phyloP scores from a whole-genome alignment of 2,329 filamentous ascomycete genomes.

The Fusarium subglutinans region DNA sequence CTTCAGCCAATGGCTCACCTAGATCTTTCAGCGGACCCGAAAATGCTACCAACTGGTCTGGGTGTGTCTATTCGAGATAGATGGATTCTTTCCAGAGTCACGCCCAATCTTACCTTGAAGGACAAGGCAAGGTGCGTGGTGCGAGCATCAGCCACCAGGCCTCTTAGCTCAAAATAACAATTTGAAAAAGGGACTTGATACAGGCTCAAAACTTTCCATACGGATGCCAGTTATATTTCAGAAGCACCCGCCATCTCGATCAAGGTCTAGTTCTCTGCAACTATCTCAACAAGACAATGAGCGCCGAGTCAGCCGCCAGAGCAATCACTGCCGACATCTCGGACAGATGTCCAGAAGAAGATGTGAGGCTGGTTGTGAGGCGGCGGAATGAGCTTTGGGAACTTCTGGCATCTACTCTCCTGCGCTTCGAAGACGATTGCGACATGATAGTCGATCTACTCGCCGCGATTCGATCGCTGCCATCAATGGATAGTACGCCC shows the following conservation, averaged over 20 bases:
- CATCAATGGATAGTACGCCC: neutral
- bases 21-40: rapidly evolving
- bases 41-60: neutral
- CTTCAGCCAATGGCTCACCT: neutral
- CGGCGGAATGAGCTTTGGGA: neutral
- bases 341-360: rapidly evolving
- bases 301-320: neutral
- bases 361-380: rapidly evolving
- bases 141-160: neutral
- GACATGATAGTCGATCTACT: neutral
- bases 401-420: neutral
- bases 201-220: rapidly evolving
- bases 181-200: neutral
- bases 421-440: neutral
- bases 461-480: neutral
- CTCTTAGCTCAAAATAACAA: neutral
- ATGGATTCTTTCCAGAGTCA: neutral
- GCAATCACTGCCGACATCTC: neutral
- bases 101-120: neutral
- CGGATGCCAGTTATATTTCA: neutral
- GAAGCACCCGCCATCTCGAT: neutral
- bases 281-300: conserved; percentile 1
- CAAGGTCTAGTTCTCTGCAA: neutral
- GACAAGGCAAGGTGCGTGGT: neutral
- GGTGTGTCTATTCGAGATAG: neutral